Conservation (phyloP, 1,284 basidiomycete genomes). For the Melanopsichium pennsylvanicum region DNA sequence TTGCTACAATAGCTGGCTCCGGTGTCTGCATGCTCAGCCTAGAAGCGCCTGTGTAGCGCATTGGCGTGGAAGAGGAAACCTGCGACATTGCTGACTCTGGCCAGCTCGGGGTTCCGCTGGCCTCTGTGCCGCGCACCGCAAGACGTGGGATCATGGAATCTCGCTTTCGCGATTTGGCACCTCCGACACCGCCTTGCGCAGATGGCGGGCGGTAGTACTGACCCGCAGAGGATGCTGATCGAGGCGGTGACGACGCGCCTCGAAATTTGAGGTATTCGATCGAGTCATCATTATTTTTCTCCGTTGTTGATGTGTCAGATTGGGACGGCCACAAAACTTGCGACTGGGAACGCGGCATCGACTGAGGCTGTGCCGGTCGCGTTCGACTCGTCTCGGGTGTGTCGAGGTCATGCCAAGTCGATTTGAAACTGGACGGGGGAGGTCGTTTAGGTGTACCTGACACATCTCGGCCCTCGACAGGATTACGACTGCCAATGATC, state of each 20-base stretch:
- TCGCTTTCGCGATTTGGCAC: conserved; percentile 32
- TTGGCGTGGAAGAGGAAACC: conserved; percentile 30
- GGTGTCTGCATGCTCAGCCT: conserved; percentile 59
- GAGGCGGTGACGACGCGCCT: conserved; percentile 5
- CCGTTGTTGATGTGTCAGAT: neutral
- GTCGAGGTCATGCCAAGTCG: conserved; percentile 35
- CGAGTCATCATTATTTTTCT: conserved; percentile 20
- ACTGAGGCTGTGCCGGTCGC: conserved; percentile 3
- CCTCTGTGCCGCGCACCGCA: conserved; percentile 22
- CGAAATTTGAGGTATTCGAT: conserved; percentile 31
- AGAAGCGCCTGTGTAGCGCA: conserved; percentile 41
- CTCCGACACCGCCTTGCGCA: conserved; percentile 39
- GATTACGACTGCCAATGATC: conserved; percentile 9
- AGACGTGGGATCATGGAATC: conserved; percentile 52
- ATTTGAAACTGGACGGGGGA: conserved; percentile 39
- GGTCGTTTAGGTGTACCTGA: conserved; percentile 29
- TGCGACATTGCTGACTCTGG: conserved; percentile 56
- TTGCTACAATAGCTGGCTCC: conserved; percentile 55
- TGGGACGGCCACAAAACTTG: conserved; percentile 29
- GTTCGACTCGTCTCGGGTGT: neutral
- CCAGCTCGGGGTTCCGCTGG: conserved; percentile 15
- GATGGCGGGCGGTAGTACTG: conserved; percentile 53
- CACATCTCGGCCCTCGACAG: conserved; percentile 3
- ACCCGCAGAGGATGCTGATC: conserved; percentile 42
- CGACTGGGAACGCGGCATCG: conserved; percentile 35